Conservation (phyloP, 1,139 yeast species). For the Suhomyces yuchorum region DNA sequence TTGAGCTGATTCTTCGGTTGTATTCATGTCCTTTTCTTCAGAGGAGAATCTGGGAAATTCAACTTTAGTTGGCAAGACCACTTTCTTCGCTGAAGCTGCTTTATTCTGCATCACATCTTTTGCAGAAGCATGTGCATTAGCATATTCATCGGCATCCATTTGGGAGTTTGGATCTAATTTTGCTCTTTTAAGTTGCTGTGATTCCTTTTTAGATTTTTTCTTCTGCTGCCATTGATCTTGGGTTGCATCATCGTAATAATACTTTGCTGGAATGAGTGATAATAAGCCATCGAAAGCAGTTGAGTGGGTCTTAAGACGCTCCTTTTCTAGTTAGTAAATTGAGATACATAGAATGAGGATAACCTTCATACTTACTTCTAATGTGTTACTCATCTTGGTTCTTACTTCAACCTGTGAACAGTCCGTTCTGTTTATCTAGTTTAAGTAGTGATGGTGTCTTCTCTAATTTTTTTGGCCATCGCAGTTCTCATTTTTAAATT, state of each 20-base stretch:
- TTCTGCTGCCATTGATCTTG: conserved; percentile 89
- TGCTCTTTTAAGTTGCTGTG: conserved; percentile 59
- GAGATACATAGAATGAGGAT: background rate
- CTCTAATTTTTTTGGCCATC: conserved; percentile 15
- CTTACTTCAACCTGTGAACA: background rate
- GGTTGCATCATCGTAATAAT: conserved; percentile 77
- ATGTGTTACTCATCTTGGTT: conserved; percentile 43
- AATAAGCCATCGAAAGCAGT: conserved; percentile 87
- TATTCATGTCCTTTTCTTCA: background rate
- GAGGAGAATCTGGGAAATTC: conserved; percentile 3
- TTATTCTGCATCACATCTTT: conserved; percentile 63
- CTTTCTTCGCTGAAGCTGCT: conserved; percentile 60
- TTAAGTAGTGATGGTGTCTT: conserved; percentile 2
- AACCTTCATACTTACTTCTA: conserved; percentile 46
- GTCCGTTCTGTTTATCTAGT: background rate
- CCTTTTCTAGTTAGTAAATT: conserved; percentile 47
- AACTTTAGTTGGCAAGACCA: conserved; percentile 46
- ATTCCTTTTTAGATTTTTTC: conserved; percentile 70
- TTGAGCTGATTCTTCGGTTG: conserved; percentile 5
- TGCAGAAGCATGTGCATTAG: conserved; percentile 55
- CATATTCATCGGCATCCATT: conserved; percentile 45
- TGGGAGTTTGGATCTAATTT: conserved; percentile 74
- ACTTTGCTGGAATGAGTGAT: conserved; percentile 91
- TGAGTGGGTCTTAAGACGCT: conserved; percentile 80
- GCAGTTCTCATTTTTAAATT: conserved; percentile 7